Conservation (phyloP, 2,329 filamentous ascomycete genomes). For the Fusarium compactum region DNA sequence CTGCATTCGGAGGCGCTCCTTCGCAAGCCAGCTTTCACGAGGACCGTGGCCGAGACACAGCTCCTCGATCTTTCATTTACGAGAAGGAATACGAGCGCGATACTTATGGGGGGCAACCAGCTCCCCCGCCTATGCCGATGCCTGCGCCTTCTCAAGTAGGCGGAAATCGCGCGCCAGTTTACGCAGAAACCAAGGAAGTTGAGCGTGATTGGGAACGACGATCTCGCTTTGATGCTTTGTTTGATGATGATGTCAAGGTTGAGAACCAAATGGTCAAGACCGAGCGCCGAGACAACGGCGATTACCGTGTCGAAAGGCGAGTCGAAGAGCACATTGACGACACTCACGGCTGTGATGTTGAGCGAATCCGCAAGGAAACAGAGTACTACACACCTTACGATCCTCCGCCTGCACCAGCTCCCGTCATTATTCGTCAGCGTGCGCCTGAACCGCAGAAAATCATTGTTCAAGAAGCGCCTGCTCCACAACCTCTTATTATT, state of each 20-base stretch:
- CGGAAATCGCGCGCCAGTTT: conserved; percentile 51
- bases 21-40: conserved; percentile 59
- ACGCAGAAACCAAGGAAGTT: conserved; percentile 51
- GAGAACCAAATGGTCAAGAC: conserved; percentile 60
- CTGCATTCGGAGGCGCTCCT: conserved; percentile 60
- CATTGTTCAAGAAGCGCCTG: conserved; percentile 69
- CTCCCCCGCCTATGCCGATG: conserved; percentile 41
- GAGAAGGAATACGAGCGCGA: conserved; percentile 44
- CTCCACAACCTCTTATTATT: conserved; percentile 64
- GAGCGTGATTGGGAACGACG: conserved; percentile 61
- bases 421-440: conserved; percentile 68
- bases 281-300: conserved; percentile 61
- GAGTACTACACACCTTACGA: conserved; percentile 70
- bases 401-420: conserved; percentile 57
- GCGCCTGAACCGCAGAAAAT: conserved; percentile 69
- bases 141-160: conserved; percentile 38
- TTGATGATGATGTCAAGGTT: conserved; percentile 64
- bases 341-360: conserved; percentile 61
- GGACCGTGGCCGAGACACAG: conserved; percentile 55
- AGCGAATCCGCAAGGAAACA: conserved; percentile 71
- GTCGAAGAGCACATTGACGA: conserved; percentile 64
- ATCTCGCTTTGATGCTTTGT: conserved; percentile 56
- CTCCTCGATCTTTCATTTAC: conserved; percentile 40
- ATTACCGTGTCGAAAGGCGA: conserved; percentile 63
- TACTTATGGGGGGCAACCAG: conserved; percentile 36